Base-by-base conservation (phyloP, 257 asterid genomes). In the Capsicum chinense region DNA sequence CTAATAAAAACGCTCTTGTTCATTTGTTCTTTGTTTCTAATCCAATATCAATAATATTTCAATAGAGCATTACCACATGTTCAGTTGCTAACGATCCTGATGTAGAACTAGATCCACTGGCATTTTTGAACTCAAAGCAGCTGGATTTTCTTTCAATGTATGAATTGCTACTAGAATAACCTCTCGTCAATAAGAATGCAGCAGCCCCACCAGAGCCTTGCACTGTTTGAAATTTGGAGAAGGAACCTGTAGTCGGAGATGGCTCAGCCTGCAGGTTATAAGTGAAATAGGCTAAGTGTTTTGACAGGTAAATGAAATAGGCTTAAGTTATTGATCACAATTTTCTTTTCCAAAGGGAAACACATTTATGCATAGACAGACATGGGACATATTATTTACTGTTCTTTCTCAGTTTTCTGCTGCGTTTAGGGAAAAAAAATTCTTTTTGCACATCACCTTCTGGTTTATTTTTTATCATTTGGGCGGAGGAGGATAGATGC, bases 191-290 rank as follows among this genome's bases (percentile, higher is more conserved):
- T 12, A 88, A 84, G 79, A 89, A 78, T 26, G 89, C 88, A 33
- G 93, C 83, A 84, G 86, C 89, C 80, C 87, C 92, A 86, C 91
- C 86, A 85, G 95, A 89, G 79, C 92, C 88, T 89, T 89, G 97
- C 97, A 92, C 91, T 86, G 88, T 74, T 83, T 91, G 95, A 84
- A 91, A 86, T 86, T 90, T 90, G 88, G 92, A 96, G 90, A 94
- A 89, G 80, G 98, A 93, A 54, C 99, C 99, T 19, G 98, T 96
- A 69, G 99, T 96, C 76, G 99, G 99, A 89, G 99, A 96, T 85
- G 98, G 98, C 90, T 96, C 99, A 79, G 95, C 97, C 99, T 96
- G 94, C 81, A 76, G 50, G 64, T 76, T 76, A 52, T 52, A 47
- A 69, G 79, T 17, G 39, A 71, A 71, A 44, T 47, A 47, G 58